These are phyloP conservation scores for Penicillium capsulatum DNA, from an alignment of 2,329 filamentous ascomycete genomes.

Conservation along the genomic window DNA sequence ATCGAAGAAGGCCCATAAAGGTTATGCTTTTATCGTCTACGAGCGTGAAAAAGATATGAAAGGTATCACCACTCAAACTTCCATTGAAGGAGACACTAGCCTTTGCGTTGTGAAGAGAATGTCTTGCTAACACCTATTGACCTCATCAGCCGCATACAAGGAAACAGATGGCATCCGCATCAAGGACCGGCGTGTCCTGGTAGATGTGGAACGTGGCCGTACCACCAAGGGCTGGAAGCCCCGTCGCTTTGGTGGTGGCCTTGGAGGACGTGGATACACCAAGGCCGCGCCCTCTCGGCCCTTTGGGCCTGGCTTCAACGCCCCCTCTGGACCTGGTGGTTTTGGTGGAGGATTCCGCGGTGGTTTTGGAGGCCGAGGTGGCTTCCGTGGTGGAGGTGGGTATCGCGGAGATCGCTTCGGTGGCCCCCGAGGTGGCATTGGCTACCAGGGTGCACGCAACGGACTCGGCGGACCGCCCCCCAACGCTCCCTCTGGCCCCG, in stretches of 20 bases:
- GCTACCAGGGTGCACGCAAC: slow-evolving; percentile 56
- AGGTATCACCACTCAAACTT: slow-evolving; percentile 58
- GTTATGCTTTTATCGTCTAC: slow-evolving; percentile 95
- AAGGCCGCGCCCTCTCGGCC: slow-evolving; percentile 71
- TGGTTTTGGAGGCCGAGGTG: slow-evolving; percentile 50
- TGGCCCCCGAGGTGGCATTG: slow-evolving; percentile 49
- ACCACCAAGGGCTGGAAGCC: slow-evolving; percentile 94
- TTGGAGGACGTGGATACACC: slow-evolving; percentile 90
- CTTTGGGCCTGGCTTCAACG: slow-evolving; percentile 57
- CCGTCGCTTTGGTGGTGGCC: slow-evolving; percentile 81
- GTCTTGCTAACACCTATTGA: slow-evolving; percentile 38
- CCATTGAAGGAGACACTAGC: slow-evolving; percentile 3
- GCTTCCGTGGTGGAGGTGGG: slow-evolving; percentile 46
- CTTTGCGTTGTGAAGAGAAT: slow-evolving; percentile 14
- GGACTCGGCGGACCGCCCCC: slow-evolving; percentile 48
- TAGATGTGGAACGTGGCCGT: slow-evolving; percentile 93
- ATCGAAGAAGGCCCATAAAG: slow-evolving; percentile 75
- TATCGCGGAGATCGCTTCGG: slow-evolving; percentile 49
- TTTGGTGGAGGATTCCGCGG: slow-evolving; percentile 44
- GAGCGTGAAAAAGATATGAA: slow-evolving; percentile 98
- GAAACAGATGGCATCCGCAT: slow-evolving; percentile 84
- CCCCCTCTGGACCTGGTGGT: slow-evolving; percentile 55
- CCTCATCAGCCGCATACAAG: slow-evolving; percentile 78
- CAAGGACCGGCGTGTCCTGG: slow-evolving; percentile 84
- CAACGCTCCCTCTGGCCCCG: slow-evolving; percentile 51